Evolutionary conservation across 768 basidiomycete genomes (phyloP), one percentile per base, ranked within the genome.

Genomic region (Trametes punicea): DNA sequence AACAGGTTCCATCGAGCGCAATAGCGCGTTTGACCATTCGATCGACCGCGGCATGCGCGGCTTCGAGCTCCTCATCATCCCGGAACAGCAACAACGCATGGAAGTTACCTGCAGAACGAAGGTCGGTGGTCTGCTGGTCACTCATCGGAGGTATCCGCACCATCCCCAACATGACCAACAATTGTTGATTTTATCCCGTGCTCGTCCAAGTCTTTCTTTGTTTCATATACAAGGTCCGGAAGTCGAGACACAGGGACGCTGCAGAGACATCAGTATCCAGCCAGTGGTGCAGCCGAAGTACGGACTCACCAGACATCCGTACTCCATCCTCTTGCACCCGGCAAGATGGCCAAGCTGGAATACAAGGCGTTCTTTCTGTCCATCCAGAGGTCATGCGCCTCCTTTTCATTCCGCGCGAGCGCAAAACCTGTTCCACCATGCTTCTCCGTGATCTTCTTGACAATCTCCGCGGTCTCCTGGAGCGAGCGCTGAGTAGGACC

Each of bases 131-230:
- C 7, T 6, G n/a, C 18, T 30, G 8, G 18, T 23, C 33, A 31
- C 3, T n/a, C 4, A 6, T 11, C n/a, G 10, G 30, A 33, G 36
- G 34, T 9, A 31, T 9, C 48, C 61, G 74, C 71, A 64, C 86
- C 87, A 64, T 90, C 88, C 3, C 87, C 89, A 0, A 85, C 88
- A 56, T 90, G 90, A 0, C 87, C 89, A 6, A 89, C 77, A n/a
- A 89, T 82, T 0, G 80, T 79, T 11, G 83, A 84, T 0, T 78
- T 66, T 11, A 95, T 66, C 0, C 84, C 84, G 2, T 77, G 65
- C 25, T 71, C 68, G 1, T 70, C 71, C 1, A 94, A 70, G 62
- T 94, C 91, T 64, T 84, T 74, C 65, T 88, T 85, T 7, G 88
- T 91, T 58, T 87, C 83, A 31, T 77, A 74, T 11, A 88, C 80